phyloP scores from a whole-genome alignment of 1,284 basidiomycete genomes.

The Vanrija humicola region DNA sequence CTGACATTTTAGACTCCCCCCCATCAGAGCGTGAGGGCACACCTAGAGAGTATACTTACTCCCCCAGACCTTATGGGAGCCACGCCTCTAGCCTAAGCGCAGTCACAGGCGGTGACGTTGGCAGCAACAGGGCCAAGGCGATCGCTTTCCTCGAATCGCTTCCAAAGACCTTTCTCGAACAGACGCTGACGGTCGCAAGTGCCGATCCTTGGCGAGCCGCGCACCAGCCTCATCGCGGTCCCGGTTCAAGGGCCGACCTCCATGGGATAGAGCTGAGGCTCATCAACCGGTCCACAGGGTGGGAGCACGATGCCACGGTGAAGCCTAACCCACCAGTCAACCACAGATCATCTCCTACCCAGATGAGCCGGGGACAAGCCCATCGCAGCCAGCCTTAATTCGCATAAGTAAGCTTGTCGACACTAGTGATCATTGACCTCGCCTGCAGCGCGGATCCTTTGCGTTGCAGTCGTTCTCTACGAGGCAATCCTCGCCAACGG shows the following conservation, averaged over 20 bases:
- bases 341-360: conserved; percentile 30
- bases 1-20: too few relatives aligned
- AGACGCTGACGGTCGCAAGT: background rate
- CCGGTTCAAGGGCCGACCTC: background rate
- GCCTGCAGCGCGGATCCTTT: conserved; percentile 28
- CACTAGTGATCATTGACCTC: background rate
- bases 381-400: conserved; percentile 9
- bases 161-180: conserved; percentile 3
- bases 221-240: background rate
- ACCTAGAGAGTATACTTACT: too few relatives aligned
- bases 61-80: too few relatives aligned
- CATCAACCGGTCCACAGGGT: conserved; percentile 20
- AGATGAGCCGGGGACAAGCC: conserved; percentile 18
- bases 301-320: background rate
- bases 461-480: conserved; percentile 29
- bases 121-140: conserved; percentile 4
- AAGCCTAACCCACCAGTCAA: conserved; percentile 9
- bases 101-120: too few relatives aligned
- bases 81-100: too few relatives aligned
- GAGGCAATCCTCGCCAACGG: conserved; percentile 29
- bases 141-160: conserved; percentile 15
- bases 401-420: conserved; percentile 18
- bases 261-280: conserved; percentile 7
- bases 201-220: too few relatives aligned
- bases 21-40: too few relatives aligned